Conservation (phyloP, 2,329 filamentous ascomycete species). For the Alternaria gansuensis region DNA sequence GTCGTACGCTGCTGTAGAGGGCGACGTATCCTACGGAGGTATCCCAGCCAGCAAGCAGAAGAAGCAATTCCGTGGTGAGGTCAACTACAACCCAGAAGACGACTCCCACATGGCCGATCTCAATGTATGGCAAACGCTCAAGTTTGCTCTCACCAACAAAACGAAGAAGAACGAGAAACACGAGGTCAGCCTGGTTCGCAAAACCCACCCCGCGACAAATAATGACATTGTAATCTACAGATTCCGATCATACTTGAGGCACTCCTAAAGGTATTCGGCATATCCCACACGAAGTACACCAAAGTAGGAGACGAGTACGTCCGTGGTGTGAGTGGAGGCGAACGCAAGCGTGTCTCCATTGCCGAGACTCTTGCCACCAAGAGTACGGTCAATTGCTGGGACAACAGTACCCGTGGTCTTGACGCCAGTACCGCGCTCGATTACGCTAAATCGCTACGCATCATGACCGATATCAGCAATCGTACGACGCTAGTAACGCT, state of each 20-base stretch:
- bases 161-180: slow-evolving; percentile 71
- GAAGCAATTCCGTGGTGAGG: slow-evolving; percentile 76
- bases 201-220: background rate
- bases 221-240: slow-evolving; percentile 5
- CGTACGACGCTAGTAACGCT: slow-evolving; percentile 75
- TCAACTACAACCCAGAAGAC: slow-evolving; percentile 81
- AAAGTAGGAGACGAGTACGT: slow-evolving; percentile 77
- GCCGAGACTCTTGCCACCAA: slow-evolving; percentile 76
- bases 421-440: slow-evolving; percentile 82
- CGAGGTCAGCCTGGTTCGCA: slow-evolving; percentile 45
- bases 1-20: slow-evolving; percentile 71
- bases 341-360: slow-evolving; percentile 77
- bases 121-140: slow-evolving; percentile 80
- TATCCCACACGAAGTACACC: slow-evolving; percentile 77
- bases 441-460: slow-evolving; percentile 77
- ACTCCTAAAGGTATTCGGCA: slow-evolving; percentile 79
- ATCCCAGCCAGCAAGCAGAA: slow-evolving; percentile 73
- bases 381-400: slow-evolving; percentile 76
- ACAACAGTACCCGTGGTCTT: slow-evolving; percentile 81
- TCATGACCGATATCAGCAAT: slow-evolving; percentile 80
- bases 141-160: slow-evolving; percentile 78
- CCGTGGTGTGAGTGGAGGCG: slow-evolving; percentile 79
- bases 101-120: slow-evolving; percentile 77
- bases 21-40: slow-evolving; percentile 76
- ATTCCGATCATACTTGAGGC: slow-evolving; percentile 75